phyloP scores from a whole-genome alignment of 2,329 filamentous ascomycete species.

The Verticillium dahliae region DNA sequence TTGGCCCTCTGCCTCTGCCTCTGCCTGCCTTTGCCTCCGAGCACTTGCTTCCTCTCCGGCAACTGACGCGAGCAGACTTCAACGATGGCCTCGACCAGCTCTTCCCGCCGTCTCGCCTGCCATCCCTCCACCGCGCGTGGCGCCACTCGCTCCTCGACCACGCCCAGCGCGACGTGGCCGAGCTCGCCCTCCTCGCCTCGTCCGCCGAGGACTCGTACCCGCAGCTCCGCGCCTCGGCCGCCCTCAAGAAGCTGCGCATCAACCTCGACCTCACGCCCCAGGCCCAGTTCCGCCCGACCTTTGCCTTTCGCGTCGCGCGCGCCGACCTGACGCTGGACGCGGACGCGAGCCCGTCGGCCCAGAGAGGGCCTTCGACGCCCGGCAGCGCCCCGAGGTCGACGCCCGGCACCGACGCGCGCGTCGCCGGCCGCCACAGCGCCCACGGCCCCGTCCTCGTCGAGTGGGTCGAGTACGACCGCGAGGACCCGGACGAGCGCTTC shows the following conservation, averaged over 20 bases:
- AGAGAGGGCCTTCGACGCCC: background rate
- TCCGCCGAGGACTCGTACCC: conserved; percentile 35
- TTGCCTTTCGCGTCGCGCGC: conserved; percentile 30
- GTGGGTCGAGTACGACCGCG: conserved; percentile 37
- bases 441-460: conserved; percentile 32
- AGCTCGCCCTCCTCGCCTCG: conserved; percentile 34
- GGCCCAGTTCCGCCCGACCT: conserved; percentile 32
- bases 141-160: conserved; percentile 37
- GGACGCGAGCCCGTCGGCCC: background rate
- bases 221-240: conserved; percentile 32
- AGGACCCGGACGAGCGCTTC: conserved; percentile 32
- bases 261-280: conserved; percentile 36
- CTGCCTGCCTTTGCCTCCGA: no score
- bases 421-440: conserved; percentile 23
- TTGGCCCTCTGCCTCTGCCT: no score
- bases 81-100: conserved; percentile 41
- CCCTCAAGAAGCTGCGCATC: conserved; percentile 37
- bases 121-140: conserved; percentile 37
- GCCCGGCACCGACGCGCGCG: conserved; percentile 12
- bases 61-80: conserved; percentile 23
- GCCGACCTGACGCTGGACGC: conserved; percentile 18
- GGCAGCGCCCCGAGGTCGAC: conserved; percentile 2
- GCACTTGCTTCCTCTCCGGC: background rate
- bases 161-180: conserved; percentile 31
- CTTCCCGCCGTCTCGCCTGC: conserved; percentile 33